Evolutionary conservation across 495 filamentous ascomycete genomes (phyloP).

Genomic region (Daldinia caldariorum): DNA sequence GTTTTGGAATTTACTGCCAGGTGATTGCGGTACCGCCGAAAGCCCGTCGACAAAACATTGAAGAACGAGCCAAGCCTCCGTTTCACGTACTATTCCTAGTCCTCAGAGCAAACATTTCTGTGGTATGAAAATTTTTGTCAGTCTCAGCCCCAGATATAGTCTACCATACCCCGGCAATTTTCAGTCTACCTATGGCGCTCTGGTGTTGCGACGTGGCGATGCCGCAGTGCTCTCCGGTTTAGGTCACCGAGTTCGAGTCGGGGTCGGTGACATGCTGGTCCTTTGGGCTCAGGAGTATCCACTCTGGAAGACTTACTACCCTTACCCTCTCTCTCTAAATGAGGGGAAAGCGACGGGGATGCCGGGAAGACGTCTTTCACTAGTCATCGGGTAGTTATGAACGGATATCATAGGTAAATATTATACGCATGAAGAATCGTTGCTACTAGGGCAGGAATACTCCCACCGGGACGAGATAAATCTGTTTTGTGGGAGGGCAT

Average conservation of each 20-base stretch:
- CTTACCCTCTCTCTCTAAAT: neutral
- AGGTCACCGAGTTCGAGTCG: constrained; percentile 2
- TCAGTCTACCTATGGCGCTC: neutral
- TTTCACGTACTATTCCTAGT: neutral
- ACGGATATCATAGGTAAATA: neutral
- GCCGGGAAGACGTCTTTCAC: neutral
- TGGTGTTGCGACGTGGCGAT: neutral
- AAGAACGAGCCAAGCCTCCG: neutral
- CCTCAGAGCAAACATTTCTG: neutral
- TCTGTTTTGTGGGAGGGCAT: neutral
- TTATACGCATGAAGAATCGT: neutral
- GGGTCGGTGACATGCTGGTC: constrained; percentile 1
- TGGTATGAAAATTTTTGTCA: constrained; percentile 2
- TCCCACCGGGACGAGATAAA: neutral
- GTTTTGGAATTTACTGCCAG: no score
- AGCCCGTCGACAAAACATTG: no score
- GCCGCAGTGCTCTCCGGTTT: neutral
- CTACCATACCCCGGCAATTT: neutral
- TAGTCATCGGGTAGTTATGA: neutral
- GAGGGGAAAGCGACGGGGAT: neutral
- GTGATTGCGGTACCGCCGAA: no score
- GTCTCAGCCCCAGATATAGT: neutral
- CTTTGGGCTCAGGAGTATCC: constrained; percentile 2
- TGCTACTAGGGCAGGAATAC: neutral
- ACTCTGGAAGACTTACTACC: neutral